Percentiles rank a stretch among this genome's conserved stretches.
Evolutionary conservation across 176 grass and related monocot genomes (phyloP).

Genomic region (Carex littledalei): DNA sequence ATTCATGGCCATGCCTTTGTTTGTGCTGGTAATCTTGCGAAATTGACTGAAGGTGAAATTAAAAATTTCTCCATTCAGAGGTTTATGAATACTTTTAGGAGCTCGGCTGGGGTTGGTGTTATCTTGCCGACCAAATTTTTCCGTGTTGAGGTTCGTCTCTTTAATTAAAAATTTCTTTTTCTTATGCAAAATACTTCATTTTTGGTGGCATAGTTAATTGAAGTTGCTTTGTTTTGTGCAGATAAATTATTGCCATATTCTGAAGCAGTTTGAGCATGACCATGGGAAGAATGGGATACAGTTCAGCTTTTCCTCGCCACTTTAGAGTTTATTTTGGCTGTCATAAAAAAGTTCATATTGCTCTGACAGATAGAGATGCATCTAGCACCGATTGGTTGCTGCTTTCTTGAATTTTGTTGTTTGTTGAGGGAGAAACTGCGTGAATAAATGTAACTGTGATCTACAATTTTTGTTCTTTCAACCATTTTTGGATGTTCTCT

Average conservation of each 20-base stretch:
- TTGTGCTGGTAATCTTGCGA: conserved; percentile 67
- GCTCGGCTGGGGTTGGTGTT: conserved; percentile 81
- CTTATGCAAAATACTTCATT: conserved; percentile 1
- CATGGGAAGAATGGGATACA: conserved; percentile 74
- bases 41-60: conserved; percentile 41
- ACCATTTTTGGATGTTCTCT: background rate
- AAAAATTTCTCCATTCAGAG: conserved; percentile 34
- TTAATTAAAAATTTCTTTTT: background rate
- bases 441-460: conserved; percentile 24
- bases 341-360: background rate
- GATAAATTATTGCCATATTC: conserved; percentile 91
- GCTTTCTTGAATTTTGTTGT: background rate
- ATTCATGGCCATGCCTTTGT: conserved; percentile 78
- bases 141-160: conserved; percentile 65
- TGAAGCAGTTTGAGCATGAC: conserved; percentile 85
- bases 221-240: conserved; percentile 21
- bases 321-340: conserved; percentile 30
- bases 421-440: background rate
- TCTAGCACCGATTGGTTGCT: background rate
- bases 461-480: background rate
- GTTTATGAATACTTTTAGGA: conserved; percentile 63
- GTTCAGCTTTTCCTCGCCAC: conserved; percentile 84
- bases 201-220: background rate
- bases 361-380: conserved; percentile 13
- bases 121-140: conserved; percentile 84